Percentiles rank a stretch among this genome's conserved stretches.
Evolutionary conservation across 805 yeast genomes (phyloP).

Genomic region (Candida lessepsii): DNA sequence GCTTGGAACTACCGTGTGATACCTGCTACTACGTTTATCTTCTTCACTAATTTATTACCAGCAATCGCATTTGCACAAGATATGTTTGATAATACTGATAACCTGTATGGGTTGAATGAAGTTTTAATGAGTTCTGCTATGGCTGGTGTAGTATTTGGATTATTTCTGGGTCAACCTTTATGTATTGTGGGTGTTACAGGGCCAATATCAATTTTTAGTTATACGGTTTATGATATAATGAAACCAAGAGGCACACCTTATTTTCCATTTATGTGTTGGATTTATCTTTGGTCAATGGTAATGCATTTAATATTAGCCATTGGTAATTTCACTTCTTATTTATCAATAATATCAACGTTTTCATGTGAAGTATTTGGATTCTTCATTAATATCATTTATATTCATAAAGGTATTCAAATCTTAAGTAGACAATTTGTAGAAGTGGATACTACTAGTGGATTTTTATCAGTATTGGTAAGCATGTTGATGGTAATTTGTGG

Average conservation of each 20-base stretch:
- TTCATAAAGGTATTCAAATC: constrained; percentile 88
- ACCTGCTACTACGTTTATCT: constrained; percentile 79
- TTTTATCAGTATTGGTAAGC: constrained; percentile 71
- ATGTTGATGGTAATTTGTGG: constrained; percentile 79
- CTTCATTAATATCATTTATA: constrained; percentile 82
- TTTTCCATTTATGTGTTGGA: constrained; percentile 95
- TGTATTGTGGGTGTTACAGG: constrained; percentile 98
- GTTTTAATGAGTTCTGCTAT: constrained; percentile 79
- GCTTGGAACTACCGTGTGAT: constrained; percentile 82
- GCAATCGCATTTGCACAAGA: constrained; percentile 97
- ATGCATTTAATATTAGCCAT: constrained; percentile 74
- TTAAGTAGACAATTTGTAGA: constrained; percentile 63
- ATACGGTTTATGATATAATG: constrained; percentile 78
- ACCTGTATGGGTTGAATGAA: constrained; percentile 90
- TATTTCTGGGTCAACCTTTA: constrained; percentile 85
- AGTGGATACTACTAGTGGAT: constrained; percentile 50
- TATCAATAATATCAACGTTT: constrained; percentile 72
- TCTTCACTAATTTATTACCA: constrained; percentile 86
- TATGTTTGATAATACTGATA: constrained; percentile 88
- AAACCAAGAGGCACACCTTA: constrained; percentile 53
- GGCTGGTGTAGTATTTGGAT: constrained; percentile 87
- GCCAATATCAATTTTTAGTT: constrained; percentile 88
- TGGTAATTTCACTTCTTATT: constrained; percentile 61
- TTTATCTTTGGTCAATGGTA: constrained; percentile 86
- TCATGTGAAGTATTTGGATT: constrained; percentile 94